A percentile compares a stretch with the other conserved stretches of the same genome.
Evolutionary conservation across 306 rosid genomes (phyloP).

Genomic region (Phaseolus lunatus): DNA sequence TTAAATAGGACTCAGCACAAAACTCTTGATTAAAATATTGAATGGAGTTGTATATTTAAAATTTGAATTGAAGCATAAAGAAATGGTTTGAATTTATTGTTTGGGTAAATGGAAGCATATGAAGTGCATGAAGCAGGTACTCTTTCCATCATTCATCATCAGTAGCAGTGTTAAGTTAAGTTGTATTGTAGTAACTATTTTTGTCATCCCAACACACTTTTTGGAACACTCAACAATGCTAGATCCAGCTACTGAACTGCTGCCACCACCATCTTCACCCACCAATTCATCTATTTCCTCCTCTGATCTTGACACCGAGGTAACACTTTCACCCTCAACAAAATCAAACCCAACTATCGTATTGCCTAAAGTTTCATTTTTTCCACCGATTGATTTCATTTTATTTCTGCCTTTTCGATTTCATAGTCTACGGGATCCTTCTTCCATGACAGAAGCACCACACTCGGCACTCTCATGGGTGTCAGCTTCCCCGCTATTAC

Average conservation of each 20-base stretch:
- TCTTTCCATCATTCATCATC: too few species aligned
- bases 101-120: too few species aligned
- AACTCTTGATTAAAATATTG: too few species aligned
- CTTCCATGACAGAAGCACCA: conserved; percentile 91
- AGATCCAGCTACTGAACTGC: conserved; percentile 73
- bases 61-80: too few species aligned
- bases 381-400: neutral
- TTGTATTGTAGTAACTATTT: neutral
- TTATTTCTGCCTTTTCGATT: neutral
- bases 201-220: neutral
- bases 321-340: neutral
- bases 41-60: too few species aligned
- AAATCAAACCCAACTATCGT: neutral
- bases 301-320: conserved; percentile 93
- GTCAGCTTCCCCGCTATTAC: conserved; percentile 79
- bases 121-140: too few species aligned
- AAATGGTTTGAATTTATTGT: too few species aligned
- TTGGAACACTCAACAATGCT: conserved; percentile 46
- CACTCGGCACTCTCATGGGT: conserved; percentile 90
- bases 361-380: neutral
- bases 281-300: conserved; percentile 88
- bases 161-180: too few species aligned
- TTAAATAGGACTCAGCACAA: too few species aligned
- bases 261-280: conserved; percentile 86
- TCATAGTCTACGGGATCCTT: conserved; percentile 89